Base-by-base conservation (phyloP, 352 stramenopile genomes). In the Thalassiosira hispida region DNA sequence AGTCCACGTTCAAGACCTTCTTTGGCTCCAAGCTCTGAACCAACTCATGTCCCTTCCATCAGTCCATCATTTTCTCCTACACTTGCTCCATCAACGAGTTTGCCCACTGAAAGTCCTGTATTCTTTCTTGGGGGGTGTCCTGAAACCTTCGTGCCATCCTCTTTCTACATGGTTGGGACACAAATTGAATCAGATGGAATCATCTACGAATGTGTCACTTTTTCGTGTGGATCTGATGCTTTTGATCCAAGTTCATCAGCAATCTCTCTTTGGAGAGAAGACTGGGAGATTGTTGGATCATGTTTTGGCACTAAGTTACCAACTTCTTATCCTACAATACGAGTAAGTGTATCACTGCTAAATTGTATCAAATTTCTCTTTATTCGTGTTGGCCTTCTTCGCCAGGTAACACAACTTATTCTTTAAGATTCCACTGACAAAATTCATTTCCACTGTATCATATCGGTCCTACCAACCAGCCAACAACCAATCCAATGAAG, bases 71-170 rank as follows among this genome's bases (percentile, higher is more conserved):
- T 22, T 18, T 6, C 16, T 7, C 59, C 59, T n/a, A 33, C 59
- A 18, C 9, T 25, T 27, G 6, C 38, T 11, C 59, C 59, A 53
- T 12, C 2, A 2, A 68, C 59, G n/a, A 31, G 29, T 55, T 18
- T 35, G 12, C 59, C 56, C 22, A 49, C 56, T 11, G 4, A 44
- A 44, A 65, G 56, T 29, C 56, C 59, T 11, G 16, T 56, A 18
- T 3, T 31, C 8, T 68, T 68, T 35, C 31, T 68, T 29, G 59
- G 59, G 14, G 38, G 6, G n/a, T 68, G 59, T 38, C 59, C 59
- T 38, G 14, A 42, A 25, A 14, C 59, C n/a, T 68, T 68, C 27
- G 35, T 23, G 7, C 11, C 53, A 3, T 20, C 35, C 7, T 62
- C 53, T 38, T 27, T 11, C 53, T 62, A 62, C 25, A 2, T 6